phyloP scores from a whole-genome alignment of 179 eudicot genomes.

The Spergularia azorica region DNA sequence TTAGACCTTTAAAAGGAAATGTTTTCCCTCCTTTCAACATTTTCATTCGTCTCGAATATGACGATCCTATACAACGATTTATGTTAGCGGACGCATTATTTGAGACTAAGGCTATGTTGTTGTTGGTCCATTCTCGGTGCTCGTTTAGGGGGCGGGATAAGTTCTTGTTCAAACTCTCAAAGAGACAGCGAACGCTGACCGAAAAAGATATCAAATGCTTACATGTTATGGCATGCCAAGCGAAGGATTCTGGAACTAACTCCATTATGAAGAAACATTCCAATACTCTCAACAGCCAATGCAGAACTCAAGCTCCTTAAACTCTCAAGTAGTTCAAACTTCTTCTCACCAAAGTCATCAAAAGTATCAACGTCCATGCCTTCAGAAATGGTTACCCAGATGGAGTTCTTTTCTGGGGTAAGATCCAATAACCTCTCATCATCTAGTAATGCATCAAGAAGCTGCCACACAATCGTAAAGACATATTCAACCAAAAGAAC shows the following conservation, averaged over 20 bases:
- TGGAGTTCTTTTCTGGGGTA: constrained; percentile 58
- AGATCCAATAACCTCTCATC: constrained; percentile 90
- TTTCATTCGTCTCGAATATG: too few relatives aligned
- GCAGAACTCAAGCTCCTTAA: constrained; percentile 58
- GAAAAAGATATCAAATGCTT: constrained; percentile 39
- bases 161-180: not conserved
- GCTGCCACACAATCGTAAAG: constrained; percentile 79
- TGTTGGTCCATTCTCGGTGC: not conserved
- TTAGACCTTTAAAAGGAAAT: not conserved
- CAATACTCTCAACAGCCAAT: constrained; percentile 70
- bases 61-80: too few relatives aligned
- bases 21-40: too few relatives aligned
- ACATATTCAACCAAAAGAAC: constrained; percentile 58
- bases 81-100: not conserved
- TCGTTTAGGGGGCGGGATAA: not conserved
- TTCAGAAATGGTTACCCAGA: constrained; percentile 52
- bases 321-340: constrained; percentile 52
- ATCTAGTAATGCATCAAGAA: constrained; percentile 85
- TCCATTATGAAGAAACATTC: constrained; percentile 62
- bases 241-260: constrained; percentile 73
- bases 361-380: constrained; percentile 62
- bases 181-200: not conserved
- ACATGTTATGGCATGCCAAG: constrained; percentile 90
- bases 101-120: not conserved
- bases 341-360: constrained; percentile 48